A percentile compares a stretch with the other conserved stretches of the same genome.
Conservation (phyloP, 768 basidiomycete genomes). For the Trametes gibbosa region DNA sequence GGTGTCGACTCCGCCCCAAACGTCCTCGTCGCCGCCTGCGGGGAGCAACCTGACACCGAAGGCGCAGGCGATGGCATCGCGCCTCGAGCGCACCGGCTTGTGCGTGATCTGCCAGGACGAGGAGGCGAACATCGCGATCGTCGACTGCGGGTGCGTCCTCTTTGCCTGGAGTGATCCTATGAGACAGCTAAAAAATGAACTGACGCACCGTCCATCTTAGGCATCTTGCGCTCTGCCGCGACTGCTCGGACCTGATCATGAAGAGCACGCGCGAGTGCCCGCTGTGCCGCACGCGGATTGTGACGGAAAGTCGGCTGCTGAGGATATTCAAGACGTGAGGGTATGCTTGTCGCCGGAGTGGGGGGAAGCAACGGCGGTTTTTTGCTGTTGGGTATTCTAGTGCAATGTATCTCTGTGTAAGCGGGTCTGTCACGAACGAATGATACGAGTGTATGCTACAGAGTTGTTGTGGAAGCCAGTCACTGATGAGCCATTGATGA, state of each 20-base stretch:
- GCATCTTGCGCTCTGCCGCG: constrained; percentile 78
- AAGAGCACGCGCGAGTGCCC: constrained; percentile 83
- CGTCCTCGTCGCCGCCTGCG: constrained; percentile 28
- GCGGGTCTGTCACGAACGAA: too few relatives aligned
- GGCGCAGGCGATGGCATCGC: constrained; percentile 37
- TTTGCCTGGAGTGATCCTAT: background rate
- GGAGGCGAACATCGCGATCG: constrained; percentile 89
- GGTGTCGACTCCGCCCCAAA: constrained; percentile 14
- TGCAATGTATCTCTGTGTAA: background rate
- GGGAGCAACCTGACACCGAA: constrained; percentile 35
- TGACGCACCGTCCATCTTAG: constrained; percentile 34
- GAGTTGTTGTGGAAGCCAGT: too few relatives aligned
- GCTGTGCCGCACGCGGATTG: constrained; percentile 83
- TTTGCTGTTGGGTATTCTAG: background rate
- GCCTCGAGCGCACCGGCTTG: constrained; percentile 66
- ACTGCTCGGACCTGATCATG: constrained; percentile 79
- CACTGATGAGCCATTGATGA: too few relatives aligned
- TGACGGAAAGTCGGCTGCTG: constrained; percentile 76
- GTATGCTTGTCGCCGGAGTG: background rate
- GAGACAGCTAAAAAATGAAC: background rate
- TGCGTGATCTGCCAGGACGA: constrained; percentile 95
- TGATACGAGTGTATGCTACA: too few relatives aligned
- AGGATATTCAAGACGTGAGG: constrained; percentile 63
- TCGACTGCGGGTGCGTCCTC: constrained; percentile 83
- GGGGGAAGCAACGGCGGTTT: background rate